A percentile compares a stretch with the other conserved stretches of the same genome.
phyloP scores from a whole-genome alignment of 1,284 basidiomycete species.

The Fistulinella staudtii region DNA sequence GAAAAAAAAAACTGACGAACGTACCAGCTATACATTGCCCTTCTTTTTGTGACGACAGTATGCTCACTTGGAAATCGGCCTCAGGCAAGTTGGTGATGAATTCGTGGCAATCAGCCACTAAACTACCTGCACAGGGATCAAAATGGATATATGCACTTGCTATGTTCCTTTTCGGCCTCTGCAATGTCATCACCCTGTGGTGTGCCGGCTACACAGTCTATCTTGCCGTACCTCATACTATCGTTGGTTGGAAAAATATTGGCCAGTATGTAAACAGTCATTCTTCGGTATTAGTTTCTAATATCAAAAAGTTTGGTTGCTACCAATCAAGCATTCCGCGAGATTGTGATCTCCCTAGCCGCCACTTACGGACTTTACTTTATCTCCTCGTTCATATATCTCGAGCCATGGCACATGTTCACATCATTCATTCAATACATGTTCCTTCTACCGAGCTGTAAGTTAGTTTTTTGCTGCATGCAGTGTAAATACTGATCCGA shows the following conservation, averaged over 20 bases:
- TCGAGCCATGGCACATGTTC: conserved; percentile 94
- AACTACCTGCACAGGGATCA: conserved; percentile 50
- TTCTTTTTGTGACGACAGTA: conserved; percentile 71
- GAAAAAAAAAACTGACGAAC: conserved; percentile 14
- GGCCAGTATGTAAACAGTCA: conserved; percentile 44
- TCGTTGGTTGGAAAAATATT: conserved; percentile 70
- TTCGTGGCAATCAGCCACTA: conserved; percentile 1
- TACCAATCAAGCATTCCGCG: conserved; percentile 68
- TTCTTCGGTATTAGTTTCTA: conserved; percentile 1
- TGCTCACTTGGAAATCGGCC: conserved; percentile 87
- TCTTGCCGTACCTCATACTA: conserved; percentile 71
- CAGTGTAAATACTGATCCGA: conserved; percentile 9
- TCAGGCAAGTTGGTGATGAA: conserved; percentile 42
- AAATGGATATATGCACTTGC: conserved; percentile 80
- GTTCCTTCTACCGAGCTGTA: conserved; percentile 74
- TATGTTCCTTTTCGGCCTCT: conserved; percentile 71
- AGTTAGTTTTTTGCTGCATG: conserved; percentile 29
- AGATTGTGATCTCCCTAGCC: conserved; percentile 75
- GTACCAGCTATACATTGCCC: conserved; percentile 62
- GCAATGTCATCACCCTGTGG: conserved; percentile 78
- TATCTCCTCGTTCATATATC: conserved; percentile 79
- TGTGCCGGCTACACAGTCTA: conserved; percentile 88
- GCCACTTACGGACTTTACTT: conserved; percentile 91
- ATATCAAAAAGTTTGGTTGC: conserved; percentile 47
- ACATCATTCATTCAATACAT: conserved; percentile 84